Conservation (phyloP, 2,329 filamentous ascomycete genomes). For the Fusarium sp. region DNA sequence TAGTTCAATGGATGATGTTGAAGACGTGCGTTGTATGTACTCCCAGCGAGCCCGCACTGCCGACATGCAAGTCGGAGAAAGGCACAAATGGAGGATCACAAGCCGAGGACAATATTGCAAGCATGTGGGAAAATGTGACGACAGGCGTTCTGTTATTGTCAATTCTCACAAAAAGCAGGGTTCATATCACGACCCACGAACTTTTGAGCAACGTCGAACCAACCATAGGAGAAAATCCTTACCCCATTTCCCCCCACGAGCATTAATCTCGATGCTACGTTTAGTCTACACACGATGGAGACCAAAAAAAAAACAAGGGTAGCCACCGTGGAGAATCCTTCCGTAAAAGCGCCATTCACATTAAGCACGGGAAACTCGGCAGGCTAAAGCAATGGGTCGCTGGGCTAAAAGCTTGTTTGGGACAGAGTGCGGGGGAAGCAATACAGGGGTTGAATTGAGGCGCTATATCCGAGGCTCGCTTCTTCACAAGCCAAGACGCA, state of each 20-base stretch:
- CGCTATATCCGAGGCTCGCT: slow-evolving; percentile 34
- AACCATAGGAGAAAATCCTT: background rate
- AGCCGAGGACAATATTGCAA: slow-evolving; percentile 32
- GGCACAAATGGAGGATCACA: slow-evolving; percentile 1
- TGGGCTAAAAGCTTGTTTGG: slow-evolving; percentile 33
- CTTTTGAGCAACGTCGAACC: slow-evolving; percentile 27
- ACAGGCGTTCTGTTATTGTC: background rate
- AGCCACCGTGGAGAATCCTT: slow-evolving; percentile 2
- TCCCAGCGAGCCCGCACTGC: background rate
- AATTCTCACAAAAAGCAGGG: slow-evolving; percentile 5
- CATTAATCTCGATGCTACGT: slow-evolving; percentile 9
- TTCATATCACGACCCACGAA: slow-evolving; percentile 7
- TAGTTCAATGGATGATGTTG: slow-evolving; percentile 3
- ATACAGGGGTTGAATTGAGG: slow-evolving; percentile 3
- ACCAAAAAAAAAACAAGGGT: background rate
- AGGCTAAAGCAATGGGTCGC: slow-evolving; percentile 6
- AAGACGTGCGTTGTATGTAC: slow-evolving; percentile 18
- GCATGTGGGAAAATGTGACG: slow-evolving; percentile 36
- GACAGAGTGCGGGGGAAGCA: slow-evolving; percentile 20
- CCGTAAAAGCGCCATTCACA: slow-evolving; percentile 15
- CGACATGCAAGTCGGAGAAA: slow-evolving; percentile 7
- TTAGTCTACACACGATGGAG: too few species aligned
- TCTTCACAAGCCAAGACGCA: slow-evolving; percentile 39
- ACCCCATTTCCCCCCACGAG: background rate
- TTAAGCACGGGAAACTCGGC: background rate